Evolutionary conservation across 2,329 filamentous ascomycete species (phyloP).

Genomic region (Taxawa tesnikishii): DNA sequence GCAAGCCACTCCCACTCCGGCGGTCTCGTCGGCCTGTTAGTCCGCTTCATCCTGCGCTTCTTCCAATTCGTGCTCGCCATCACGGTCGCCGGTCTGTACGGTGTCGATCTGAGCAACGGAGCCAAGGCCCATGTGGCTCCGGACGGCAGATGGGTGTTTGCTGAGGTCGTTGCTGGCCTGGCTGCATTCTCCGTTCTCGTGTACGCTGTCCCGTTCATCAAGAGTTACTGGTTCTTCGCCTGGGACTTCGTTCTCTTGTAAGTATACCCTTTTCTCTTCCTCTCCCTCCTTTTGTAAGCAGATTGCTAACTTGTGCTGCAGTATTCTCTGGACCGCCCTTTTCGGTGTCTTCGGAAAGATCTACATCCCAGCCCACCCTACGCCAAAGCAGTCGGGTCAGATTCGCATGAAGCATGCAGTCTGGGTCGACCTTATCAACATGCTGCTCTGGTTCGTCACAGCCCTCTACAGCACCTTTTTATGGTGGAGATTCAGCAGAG

Average conservation of each 20-base stretch:
- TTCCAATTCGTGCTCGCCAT: conserved; percentile 66
- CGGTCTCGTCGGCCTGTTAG: conserved; percentile 30
- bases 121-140: conserved; percentile 36
- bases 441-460: conserved; percentile 63
- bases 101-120: conserved; percentile 50
- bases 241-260: conserved; percentile 61
- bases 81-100: conserved; percentile 69
- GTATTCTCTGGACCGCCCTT: conserved; percentile 64
- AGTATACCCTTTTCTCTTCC: conserved; percentile 7
- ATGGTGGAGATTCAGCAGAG: conserved; percentile 46
- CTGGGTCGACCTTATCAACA: conserved; percentile 49
- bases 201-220: conserved; percentile 53
- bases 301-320: conserved; percentile 8
- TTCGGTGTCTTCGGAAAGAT: conserved; percentile 77
- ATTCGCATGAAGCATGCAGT: conserved; percentile 75
- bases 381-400: conserved; percentile 41
- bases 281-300: not conserved
- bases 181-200: conserved; percentile 48
- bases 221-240: conserved; percentile 40
- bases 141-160: conserved; percentile 69
- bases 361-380: conserved; percentile 58
- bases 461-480: conserved; percentile 43
- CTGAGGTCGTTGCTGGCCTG: conserved; percentile 55
- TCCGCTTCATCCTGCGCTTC: conserved; percentile 55
- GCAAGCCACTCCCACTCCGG: conserved; percentile 14